Evolutionary conservation across 2,329 filamentous ascomycete species (phyloP).

Genomic region (Colletotrichum sp.): DNA sequence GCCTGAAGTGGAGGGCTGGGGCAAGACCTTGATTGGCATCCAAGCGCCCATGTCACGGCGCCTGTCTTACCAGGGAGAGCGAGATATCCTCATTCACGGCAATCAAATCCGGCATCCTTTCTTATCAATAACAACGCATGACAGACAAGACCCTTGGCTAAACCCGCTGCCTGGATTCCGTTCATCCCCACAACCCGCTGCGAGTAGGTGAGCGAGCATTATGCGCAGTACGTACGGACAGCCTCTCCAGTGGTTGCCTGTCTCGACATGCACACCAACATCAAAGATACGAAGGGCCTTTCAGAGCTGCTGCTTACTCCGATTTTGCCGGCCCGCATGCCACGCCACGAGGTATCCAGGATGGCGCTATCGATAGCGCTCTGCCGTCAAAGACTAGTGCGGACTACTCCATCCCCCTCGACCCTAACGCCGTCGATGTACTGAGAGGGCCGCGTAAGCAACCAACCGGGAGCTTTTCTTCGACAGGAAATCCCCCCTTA

Average conservation of each 20-base stretch:
- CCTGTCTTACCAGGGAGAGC: background rate
- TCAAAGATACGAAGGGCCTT: background rate
- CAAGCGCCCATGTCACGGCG: background rate
- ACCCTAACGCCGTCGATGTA: background rate
- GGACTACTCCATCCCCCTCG: background rate
- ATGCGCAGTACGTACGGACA: background rate
- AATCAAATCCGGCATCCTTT: background rate
- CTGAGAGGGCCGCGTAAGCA: constrained; percentile 16
- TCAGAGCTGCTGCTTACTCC: background rate
- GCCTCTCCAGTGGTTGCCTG: background rate
- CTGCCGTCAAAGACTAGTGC: constrained; percentile 8
- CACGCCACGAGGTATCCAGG: constrained; percentile 14
- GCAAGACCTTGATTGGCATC: background rate
- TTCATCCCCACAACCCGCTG: constrained; percentile 8
- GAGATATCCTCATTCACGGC: background rate
- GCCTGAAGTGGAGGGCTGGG: constrained; percentile 9
- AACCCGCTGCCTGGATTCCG: background rate
- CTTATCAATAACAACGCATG: background rate
- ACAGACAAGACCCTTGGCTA: background rate
- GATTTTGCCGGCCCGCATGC: constrained; percentile 12
- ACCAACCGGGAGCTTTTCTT: background rate
- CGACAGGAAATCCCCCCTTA: background rate
- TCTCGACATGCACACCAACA: background rate
- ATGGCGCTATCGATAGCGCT: constrained; percentile 16
- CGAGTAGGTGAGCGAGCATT: background rate